These are phyloP conservation scores for Lipomyces kockii DNA, from an alignment of 805 yeast genomes.

Conservation along the genomic window DNA sequence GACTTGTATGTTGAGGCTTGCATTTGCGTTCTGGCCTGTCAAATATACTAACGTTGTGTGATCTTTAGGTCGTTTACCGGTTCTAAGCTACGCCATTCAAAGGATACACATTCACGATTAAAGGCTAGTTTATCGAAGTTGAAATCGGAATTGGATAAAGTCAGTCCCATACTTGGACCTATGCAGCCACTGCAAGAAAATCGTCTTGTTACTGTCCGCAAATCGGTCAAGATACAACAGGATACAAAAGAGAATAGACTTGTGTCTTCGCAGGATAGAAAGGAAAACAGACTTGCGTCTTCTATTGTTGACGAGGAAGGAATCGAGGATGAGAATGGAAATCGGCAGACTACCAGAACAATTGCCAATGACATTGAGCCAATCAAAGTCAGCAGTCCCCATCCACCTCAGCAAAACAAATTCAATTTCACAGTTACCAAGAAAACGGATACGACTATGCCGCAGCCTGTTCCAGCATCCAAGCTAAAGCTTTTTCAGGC, in stretches of 20 bases:
- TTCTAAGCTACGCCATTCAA: conserved; percentile 9
- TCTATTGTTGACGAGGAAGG: conserved; percentile 8
- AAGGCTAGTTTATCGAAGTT: conserved; percentile 18
- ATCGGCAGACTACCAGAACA: background rate
- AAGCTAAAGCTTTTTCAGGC: conserved; percentile 40
- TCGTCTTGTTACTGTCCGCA: background rate
- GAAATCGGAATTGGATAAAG: conserved; percentile 23
- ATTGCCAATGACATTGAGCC: conserved; percentile 14
- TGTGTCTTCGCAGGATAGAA: background rate
- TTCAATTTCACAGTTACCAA: conserved; percentile 22
- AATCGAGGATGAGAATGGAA: background rate
- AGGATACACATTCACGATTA: conserved; percentile 9
- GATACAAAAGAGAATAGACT: background rate
- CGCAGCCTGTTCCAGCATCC: conserved; percentile 16
- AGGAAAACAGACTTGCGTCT: background rate
- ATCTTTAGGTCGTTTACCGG: conserved; percentile 8
- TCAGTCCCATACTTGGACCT: conserved; percentile 27
- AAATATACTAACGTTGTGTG: background rate
- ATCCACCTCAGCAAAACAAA: conserved; percentile 31
- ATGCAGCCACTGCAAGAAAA: background rate
- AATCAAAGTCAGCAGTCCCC: conserved; percentile 22
- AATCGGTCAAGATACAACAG: background rate
- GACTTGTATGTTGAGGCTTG: conserved; percentile 13
- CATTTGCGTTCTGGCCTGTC: background rate
- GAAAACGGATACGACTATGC: background rate